Conservation (phyloP, 352 stramenopile genomes). For the Saprolegnia diclina region DNA sequence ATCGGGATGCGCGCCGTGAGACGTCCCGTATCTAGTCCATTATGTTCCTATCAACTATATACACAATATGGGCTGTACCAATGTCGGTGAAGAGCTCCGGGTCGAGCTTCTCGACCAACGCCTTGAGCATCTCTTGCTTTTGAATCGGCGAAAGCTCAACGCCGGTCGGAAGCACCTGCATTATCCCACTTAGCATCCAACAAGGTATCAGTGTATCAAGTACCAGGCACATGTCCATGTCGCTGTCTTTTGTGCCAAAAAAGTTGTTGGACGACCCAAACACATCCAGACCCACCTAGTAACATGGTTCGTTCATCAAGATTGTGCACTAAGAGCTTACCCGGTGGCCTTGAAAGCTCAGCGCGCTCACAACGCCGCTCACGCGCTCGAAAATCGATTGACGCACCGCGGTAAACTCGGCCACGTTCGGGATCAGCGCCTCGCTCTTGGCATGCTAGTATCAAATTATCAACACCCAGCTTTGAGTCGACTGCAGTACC, state of each 20-base stretch:
- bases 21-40: constrained; percentile 49
- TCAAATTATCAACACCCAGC: background rate
- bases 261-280: constrained; percentile 97
- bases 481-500: background rate
- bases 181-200: background rate
- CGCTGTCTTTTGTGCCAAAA: constrained; percentile 89
- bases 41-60: background rate
- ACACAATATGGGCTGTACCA: background rate
- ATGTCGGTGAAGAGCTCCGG: constrained; percentile 63
- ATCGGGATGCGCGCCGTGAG: constrained; percentile 96
- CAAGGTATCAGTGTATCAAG: background rate
- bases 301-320: constrained; percentile 20
- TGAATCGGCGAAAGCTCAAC: constrained; percentile 37
- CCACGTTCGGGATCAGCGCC: constrained; percentile 54
- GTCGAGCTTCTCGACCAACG: constrained; percentile 49
- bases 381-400: constrained; percentile 68
- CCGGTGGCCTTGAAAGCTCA: constrained; percentile 34
- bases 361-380: constrained; percentile 43
- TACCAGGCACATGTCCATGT: constrained; percentile 92
- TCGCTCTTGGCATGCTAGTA: constrained; percentile 34
- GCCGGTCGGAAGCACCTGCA: constrained; percentile 37
- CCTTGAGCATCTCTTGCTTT: constrained; percentile 61
- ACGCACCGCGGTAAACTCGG: constrained; percentile 49
- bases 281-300: constrained; percentile 60
- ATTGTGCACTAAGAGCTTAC: background rate